Evolutionary conservation across 768 basidiomycete species (phyloP).

Genomic region (Mycena belliarum): DNA sequence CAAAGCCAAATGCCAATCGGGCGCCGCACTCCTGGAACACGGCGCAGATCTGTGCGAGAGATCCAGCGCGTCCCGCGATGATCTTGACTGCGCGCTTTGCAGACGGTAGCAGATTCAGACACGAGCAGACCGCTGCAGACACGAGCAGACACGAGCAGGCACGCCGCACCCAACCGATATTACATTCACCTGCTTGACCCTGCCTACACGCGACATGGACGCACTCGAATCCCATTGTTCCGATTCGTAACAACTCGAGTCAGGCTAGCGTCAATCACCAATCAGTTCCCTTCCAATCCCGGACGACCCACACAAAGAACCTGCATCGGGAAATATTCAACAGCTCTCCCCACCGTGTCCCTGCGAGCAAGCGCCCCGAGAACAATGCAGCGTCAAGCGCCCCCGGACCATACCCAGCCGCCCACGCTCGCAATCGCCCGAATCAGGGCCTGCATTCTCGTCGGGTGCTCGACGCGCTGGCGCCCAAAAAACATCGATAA

Average conservation of each 20-base stretch:
- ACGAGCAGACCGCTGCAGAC: no score
- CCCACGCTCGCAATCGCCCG: background rate
- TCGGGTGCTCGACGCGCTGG: slow-evolving; percentile 1
- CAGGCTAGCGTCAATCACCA: slow-evolving; percentile 7
- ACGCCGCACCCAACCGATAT: no score
- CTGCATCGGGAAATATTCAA: slow-evolving; percentile 4
- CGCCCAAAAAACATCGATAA: background rate
- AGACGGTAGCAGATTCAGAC: no score
- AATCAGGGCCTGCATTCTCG: background rate
- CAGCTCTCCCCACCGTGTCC: slow-evolving; percentile 12
- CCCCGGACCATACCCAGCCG: no score
- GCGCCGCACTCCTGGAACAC: slow-evolving; percentile 13
- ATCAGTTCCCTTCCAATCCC: background rate
- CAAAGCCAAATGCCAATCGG: slow-evolving; percentile 17
- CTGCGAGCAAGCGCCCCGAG: no score
- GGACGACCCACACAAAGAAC: background rate
- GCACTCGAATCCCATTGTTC: no score
- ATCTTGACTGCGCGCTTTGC: background rate
- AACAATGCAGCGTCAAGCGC: no score
- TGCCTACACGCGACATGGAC: no score
- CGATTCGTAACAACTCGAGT: no score
- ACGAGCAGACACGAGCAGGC: no score
- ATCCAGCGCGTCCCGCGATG: slow-evolving; percentile 8
- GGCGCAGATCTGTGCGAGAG: background rate
- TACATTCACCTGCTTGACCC: no score